Evolutionary conservation across 805 yeast genomes (phyloP), one percentile per base, ranked within the genome.

Genomic region (Candida michaelii): DNA sequence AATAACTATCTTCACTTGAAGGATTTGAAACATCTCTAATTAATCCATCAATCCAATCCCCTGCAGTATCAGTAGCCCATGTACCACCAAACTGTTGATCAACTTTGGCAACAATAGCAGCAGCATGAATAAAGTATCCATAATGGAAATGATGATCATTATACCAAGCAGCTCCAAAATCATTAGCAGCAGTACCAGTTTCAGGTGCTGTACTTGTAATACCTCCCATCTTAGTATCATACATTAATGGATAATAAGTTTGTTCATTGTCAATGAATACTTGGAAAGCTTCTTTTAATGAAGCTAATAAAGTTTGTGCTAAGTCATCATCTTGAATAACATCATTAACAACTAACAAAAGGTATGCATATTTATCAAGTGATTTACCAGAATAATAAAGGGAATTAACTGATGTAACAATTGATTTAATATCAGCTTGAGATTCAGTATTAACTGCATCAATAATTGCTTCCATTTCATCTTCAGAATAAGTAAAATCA

Each of bases 101-200:
- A 11, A 82, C 77, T 41, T 77, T 59, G 10, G 82, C 90, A 35
- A 85, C 75, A 12, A 85, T 66, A 1, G 95, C 88, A 4, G 93
- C 93, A 0, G 93, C 84, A 57, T 85, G 90, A 35, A 87, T 73
- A 51, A 80, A 82, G 60, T 86, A 87, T 8, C 91, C 91, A 56
- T 83, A 87, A 59, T 86, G 93, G 74, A 85, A 87, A 58, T 86
- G 91, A 55, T 87, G 95, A 54, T 87, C 93, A 52, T 85, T 86
- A 64, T 86, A 87, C 58, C 76, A 83, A 14, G 85, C 76, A 58
- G 82, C 75, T 33, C 93, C 95, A 58, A 74, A 87, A 53, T 80
- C 83, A 27, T 68, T 69, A 18, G 64, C 62, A 13, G 34, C 34
- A 21, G 14, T 27, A 40, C 76, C 76, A 35, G 56, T 46, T 47